Percentiles rank a stretch among this genome's conserved stretches.
Evolutionary conservation across 2,329 filamentous ascomycete species (phyloP).

Genomic region (Venturia oleaginea): DNA sequence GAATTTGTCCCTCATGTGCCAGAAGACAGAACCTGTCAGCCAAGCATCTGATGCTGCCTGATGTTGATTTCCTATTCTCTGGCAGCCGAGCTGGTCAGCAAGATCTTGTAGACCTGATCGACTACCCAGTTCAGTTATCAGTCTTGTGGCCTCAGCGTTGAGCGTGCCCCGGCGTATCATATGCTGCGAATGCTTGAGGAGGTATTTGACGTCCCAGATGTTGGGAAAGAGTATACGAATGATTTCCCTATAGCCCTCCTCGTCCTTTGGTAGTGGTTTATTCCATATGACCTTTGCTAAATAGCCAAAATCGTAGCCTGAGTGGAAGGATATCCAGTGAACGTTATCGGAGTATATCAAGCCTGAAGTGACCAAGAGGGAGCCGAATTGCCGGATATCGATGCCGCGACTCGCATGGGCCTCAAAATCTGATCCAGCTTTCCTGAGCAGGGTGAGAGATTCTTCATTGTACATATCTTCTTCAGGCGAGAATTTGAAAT

Average conservation of each 20-base stretch:
- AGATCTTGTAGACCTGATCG: conserved; percentile 91
- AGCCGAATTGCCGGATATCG: conserved; percentile 78
- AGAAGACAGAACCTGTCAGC: conserved; percentile 89
- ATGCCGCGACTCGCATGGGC: conserved; percentile 82
- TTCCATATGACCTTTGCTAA: conserved; percentile 88
- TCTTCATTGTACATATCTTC: conserved; percentile 97
- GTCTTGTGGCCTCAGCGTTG: conserved; percentile 49
- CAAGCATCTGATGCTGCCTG: conserved; percentile 91
- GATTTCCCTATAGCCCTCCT: conserved; percentile 77
- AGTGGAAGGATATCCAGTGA: conserved; percentile 96
- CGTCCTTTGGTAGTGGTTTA: conserved; percentile 75
- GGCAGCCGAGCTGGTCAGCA: conserved; percentile 84
- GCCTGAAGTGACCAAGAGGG: conserved; percentile 83
- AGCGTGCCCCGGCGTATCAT: conserved; percentile 34
- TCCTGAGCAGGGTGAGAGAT: conserved; percentile 82
- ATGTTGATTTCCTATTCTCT: conserved; percentile 78
- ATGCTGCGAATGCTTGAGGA: conserved; percentile 79
- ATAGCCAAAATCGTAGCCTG: conserved; percentile 96
- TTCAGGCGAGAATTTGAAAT: conserved; percentile 91
- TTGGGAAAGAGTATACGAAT: conserved; percentile 91
- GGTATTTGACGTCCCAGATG: conserved; percentile 92
- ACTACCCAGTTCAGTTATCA: conserved; percentile 75
- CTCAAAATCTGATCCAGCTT: conserved; percentile 86
- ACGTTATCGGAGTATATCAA: conserved; percentile 81
- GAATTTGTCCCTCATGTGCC: conserved; percentile 80